phyloP scores from a whole-genome alignment of 2,329 filamentous ascomycete genomes.

The Beauveria asiatica region DNA sequence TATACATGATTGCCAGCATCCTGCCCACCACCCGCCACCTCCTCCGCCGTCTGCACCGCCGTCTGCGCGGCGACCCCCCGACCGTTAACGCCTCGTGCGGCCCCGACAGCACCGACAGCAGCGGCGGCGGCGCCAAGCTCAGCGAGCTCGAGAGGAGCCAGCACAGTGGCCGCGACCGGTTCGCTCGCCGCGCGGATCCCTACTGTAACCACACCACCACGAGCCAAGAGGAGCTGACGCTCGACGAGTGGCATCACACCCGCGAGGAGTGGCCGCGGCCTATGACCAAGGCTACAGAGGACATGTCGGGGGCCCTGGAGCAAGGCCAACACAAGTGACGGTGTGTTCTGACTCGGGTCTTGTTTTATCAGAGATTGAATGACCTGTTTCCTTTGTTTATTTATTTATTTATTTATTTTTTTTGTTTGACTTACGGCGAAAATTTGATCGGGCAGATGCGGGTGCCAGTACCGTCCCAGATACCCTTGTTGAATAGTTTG shows the following conservation, averaged over 20 bases:
- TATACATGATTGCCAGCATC: constrained; percentile 13
- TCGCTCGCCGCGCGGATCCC: background rate
- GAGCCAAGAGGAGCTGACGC: constrained; percentile 11
- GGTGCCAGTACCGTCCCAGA: background rate
- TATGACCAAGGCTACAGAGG: background rate
- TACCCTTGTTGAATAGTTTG: background rate
- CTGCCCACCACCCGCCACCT: constrained; percentile 11
- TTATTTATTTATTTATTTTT: no score
- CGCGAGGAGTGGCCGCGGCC: background rate
- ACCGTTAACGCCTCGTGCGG: background rate
- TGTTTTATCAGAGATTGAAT: background rate
- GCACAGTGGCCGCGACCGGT: background rate
- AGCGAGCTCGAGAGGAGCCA: background rate
- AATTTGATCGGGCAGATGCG: background rate
- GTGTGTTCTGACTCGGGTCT: no score
- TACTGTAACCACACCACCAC: background rate
- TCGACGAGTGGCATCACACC: constrained; percentile 5
- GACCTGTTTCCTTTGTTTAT: no score
- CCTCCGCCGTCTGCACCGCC: constrained; percentile 1
- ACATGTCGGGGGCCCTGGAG: background rate
- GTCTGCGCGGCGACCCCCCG: background rate
- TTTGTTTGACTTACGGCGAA: no score
- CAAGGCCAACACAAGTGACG: no score
- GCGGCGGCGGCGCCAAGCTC: background rate
- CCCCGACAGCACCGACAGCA: background rate